A percentile compares a stretch with the other conserved stretches of the same genome.
Conservation (phyloP, 2,329 filamentous ascomycete species). For the Cordyceps fumosorosea region DNA sequence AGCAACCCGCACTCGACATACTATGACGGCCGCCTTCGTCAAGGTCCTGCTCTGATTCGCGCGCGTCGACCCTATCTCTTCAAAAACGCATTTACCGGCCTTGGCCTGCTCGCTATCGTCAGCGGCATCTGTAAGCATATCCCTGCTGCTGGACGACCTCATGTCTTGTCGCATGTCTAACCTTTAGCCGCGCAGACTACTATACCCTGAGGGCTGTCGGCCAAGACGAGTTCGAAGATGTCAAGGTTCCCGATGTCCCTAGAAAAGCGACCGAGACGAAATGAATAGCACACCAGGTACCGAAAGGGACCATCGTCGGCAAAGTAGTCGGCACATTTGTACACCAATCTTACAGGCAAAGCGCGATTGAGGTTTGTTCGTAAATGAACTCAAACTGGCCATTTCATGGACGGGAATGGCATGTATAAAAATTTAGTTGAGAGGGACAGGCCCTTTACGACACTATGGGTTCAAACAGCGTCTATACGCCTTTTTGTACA, state of each 20-base stretch:
- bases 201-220: constrained; percentile 76
- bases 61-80: constrained; percentile 87
- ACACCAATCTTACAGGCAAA: not conserved
- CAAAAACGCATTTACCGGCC: constrained; percentile 78
- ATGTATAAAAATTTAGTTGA: constrained; percentile 4
- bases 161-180: constrained; percentile 15
- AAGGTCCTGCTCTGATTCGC: constrained; percentile 82
- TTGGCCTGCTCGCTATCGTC: constrained; percentile 69
- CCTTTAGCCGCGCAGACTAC: constrained; percentile 35
- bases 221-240: constrained; percentile 95
- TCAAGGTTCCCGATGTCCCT: constrained; percentile 76
- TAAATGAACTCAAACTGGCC: not conserved
- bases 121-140: constrained; percentile 70
- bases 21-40: constrained; percentile 82
- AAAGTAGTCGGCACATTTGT: not conserved
- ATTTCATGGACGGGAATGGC: not conserved
- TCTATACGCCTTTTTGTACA: constrained; percentile 5
- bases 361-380: not conserved
- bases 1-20: constrained; percentile 58
- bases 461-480: not conserved
- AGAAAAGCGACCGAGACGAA: constrained; percentile 36
- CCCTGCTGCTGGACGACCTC: not conserved
- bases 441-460: not conserved
- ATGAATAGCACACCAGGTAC: constrained; percentile 15
- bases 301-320: not conserved